These are phyloP conservation scores for Cystobasidiaceae sp. DNA, from an alignment of 1,284 basidiomycete species.

Conservation along the genomic window DNA sequence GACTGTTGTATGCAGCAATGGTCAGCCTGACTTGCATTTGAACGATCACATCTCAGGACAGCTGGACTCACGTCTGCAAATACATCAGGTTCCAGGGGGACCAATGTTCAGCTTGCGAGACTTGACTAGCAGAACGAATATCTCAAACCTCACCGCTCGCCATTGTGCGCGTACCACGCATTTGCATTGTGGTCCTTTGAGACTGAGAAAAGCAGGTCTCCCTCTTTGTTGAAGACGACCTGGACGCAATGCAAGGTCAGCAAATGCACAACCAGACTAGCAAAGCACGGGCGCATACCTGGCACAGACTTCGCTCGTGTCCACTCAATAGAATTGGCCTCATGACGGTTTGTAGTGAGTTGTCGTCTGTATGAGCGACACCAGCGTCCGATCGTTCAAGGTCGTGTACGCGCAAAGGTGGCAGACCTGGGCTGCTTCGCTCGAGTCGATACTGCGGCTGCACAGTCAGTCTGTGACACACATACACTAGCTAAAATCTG, in stretches of 20 bases:
- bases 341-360: background rate
- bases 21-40: background rate
- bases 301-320: conserved; percentile 96
- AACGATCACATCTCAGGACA: background rate
- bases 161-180: conserved; percentile 92
- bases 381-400: no score
- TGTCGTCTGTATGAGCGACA: no score
- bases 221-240: conserved; percentile 75
- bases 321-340: conserved; percentile 52
- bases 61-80: background rate
- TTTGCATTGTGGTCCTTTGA: conserved; percentile 95
- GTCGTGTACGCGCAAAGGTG: background rate
- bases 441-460: no score
- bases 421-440: background rate
- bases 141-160: conserved; percentile 59
- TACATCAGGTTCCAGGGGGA: no score
- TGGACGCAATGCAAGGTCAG: background rate
- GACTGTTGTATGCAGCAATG: conserved; percentile 46
- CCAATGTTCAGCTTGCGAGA: no score
- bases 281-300: conserved; percentile 71
- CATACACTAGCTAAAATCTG: no score
- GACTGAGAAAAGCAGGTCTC: conserved; percentile 90
- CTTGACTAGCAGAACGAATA: no score
- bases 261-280: no score
- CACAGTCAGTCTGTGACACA: no score